Evolutionary conservation across 2,329 filamentous ascomycete species (phyloP).

Genomic region (Zymoseptoria brevis): DNA sequence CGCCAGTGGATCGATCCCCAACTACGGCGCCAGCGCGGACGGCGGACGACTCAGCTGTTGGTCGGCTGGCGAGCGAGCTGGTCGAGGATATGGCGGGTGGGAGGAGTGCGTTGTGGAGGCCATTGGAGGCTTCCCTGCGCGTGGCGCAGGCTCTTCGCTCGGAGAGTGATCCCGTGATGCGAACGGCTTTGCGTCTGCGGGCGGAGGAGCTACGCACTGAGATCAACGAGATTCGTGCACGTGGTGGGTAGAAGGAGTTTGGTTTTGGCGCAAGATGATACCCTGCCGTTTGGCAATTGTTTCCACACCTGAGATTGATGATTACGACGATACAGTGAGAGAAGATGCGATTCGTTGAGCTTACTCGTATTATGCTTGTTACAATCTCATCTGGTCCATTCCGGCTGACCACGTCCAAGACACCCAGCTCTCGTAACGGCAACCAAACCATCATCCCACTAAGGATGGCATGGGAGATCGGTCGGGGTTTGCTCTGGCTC

Average conservation of each 20-base stretch:
- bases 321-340: background rate
- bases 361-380: too few relatives aligned
- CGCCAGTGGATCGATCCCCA: background rate
- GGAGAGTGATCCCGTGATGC: background rate
- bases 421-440: too few relatives aligned
- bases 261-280: background rate
- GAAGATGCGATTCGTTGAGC: background rate
- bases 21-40: background rate
- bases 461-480: constrained; percentile 5
- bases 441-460: background rate
- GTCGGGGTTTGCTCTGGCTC: constrained; percentile 4
- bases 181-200: background rate
- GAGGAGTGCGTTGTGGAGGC: background rate
- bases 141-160: background rate
- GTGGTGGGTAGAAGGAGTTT: background rate
- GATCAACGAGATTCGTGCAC: background rate
- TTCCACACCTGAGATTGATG: background rate
- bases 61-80: background rate
- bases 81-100: background rate
- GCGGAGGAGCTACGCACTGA: background rate
- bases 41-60: background rate
- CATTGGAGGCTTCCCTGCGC: background rate
- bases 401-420: too few relatives aligned
- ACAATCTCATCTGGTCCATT: too few relatives aligned
- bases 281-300: background rate